Conservation (phyloP, 805 yeast genomes). For the Cyberlindnera xylosilytica region DNA sequence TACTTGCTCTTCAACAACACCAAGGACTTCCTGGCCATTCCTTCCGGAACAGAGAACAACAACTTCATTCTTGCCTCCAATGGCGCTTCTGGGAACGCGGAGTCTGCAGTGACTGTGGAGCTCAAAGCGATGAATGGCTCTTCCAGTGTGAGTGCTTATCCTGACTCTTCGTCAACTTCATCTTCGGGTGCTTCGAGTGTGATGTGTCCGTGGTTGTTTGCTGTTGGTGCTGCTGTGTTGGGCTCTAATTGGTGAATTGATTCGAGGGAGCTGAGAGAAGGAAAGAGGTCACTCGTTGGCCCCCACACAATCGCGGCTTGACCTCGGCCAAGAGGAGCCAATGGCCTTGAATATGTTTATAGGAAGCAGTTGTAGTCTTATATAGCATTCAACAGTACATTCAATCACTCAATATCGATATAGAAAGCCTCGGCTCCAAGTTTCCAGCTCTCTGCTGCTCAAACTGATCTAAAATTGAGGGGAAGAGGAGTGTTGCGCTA, state of each 20-base stretch:
- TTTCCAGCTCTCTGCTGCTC: too few relatives aligned
- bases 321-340: too few relatives aligned
- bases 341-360: too few relatives aligned
- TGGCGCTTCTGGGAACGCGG: constrained; percentile 7
- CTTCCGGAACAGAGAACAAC: constrained; percentile 10
- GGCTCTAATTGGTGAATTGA: too few relatives aligned
- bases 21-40: constrained; percentile 12
- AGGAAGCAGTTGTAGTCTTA: too few relatives aligned
- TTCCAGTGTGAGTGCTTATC: neutral
- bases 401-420: too few relatives aligned
- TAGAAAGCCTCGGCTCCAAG: too few relatives aligned
- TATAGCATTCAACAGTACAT: too few relatives aligned
- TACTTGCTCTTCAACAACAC: constrained; percentile 9
- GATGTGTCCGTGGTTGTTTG: too few relatives aligned
- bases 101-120: constrained; percentile 3
- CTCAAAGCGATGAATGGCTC: constrained; percentile 3
- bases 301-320: neutral
- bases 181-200: neutral
- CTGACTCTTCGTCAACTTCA: neutral
- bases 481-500: neutral
- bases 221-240: too few relatives aligned
- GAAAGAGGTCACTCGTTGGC: neutral
- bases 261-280: neutral
- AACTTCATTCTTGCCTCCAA: constrained; percentile 13
- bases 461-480: too few relatives aligned